These are phyloP conservation scores for Hondaea fermentalgiana DNA, from an alignment of 108 stramenopile genomes.

Conservation along the genomic window DNA sequence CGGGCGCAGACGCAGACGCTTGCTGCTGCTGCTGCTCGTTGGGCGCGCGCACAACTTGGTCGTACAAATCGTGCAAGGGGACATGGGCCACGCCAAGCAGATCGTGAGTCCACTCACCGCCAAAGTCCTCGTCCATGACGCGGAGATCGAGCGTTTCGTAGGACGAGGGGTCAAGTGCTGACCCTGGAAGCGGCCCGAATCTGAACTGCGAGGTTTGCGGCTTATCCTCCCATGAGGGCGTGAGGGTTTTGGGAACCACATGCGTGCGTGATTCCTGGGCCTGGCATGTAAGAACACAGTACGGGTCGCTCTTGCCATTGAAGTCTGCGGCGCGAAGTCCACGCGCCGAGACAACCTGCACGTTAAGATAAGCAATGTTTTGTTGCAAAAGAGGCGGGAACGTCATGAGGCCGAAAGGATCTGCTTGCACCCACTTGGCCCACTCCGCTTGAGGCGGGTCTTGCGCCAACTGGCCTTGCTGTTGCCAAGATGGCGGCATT, in stretches of 20 bases:
- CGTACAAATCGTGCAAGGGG: neutral
- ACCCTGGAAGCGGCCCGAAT: neutral
- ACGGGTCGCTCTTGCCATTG: slow-evolving; percentile 5
- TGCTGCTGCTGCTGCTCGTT: neutral
- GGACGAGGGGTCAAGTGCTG: neutral
- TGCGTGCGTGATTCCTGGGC: neutral
- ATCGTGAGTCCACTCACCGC: neutral
- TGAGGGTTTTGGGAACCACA: neutral
- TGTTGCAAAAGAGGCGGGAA: neutral
- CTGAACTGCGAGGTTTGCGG: neutral
- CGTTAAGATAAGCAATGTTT: neutral
- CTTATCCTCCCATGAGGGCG: neutral
- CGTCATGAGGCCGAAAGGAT: neutral
- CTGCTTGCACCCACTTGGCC: neutral
- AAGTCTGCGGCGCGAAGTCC: neutral
- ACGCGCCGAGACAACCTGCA: neutral
- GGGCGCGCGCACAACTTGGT: neutral
- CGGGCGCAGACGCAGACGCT: too few relatives aligned
- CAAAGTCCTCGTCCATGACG: neutral
- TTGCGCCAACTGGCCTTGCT: neutral
- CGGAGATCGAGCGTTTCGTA: neutral
- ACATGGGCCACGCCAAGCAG: neutral
- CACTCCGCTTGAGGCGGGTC: neutral
- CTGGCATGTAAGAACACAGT: neutral
- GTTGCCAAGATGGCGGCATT: neutral